Percentiles rank a stretch among this genome's conserved stretches.
Conservation (phyloP, 345 rosid genomes). For the Gossypium australe region DNA sequence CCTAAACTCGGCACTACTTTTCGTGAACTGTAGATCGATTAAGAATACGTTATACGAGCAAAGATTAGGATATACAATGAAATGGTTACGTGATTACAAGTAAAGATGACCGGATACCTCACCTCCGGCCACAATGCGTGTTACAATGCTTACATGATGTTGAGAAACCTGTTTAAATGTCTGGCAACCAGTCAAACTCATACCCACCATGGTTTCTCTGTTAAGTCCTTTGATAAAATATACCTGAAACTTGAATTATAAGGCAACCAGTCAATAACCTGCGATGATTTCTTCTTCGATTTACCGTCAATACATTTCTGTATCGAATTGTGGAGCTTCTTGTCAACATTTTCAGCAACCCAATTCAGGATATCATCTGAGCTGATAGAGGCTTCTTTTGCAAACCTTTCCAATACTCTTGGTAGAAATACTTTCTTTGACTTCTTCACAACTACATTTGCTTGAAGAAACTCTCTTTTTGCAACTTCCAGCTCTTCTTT, state of each 20-base stretch:
- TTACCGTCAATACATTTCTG: conserved; percentile 46
- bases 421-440: conserved; percentile 68
- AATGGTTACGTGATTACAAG: neutral
- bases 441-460: conserved; percentile 49
- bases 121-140: neutral
- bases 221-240: conserved; percentile 60
- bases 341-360: conserved; percentile 51
- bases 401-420: conserved; percentile 58
- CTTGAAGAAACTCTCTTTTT: conserved; percentile 63
- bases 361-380: conserved; percentile 56
- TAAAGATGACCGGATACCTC: neutral
- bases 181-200: conserved; percentile 2
- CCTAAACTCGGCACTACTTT: neutral
- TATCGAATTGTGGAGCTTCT: conserved; percentile 53
- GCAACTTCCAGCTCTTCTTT: conserved; percentile 63
- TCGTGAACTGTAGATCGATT: neutral
- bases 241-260: conserved; percentile 72
- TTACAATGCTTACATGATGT: neutral
- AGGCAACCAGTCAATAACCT: conserved; percentile 66
- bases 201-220: conserved; percentile 58
- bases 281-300: conserved; percentile 47
- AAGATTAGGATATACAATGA: conserved; percentile 3
- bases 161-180: neutral
- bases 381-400: conserved; percentile 59
- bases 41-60: neutral